These are phyloP conservation scores for Protomyces inouyei DNA, from an alignment of 1,139 yeast genomes.

Conservation along the genomic window DNA sequence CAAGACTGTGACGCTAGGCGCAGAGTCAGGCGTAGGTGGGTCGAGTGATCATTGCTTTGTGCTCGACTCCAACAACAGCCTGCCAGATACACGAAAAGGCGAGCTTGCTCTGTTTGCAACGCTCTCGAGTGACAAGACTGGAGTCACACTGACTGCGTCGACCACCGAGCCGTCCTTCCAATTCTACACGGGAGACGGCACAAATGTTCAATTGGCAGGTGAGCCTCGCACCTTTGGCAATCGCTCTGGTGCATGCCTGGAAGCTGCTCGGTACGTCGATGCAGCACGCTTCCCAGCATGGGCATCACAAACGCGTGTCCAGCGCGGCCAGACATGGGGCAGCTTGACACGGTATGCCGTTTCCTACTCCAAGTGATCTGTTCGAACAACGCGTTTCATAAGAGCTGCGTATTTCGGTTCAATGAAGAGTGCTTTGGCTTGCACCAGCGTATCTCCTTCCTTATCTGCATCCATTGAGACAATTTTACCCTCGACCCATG, in stretches of 20 bases:
- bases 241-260: slow-evolving; percentile 60
- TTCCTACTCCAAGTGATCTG: slow-evolving; percentile 19
- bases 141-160: slow-evolving; percentile 45
- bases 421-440: slow-evolving; percentile 37
- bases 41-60: slow-evolving; percentile 51
- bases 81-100: slow-evolving; percentile 45
- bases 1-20: slow-evolving; percentile 35
- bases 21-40: slow-evolving; percentile 40
- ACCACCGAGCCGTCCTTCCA: slow-evolving; percentile 69
- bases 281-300: slow-evolving; percentile 52
- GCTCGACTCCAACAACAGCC: slow-evolving; percentile 37
- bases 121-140: slow-evolving; percentile 50
- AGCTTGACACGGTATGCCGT: slow-evolving; percentile 32
- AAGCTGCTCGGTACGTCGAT: slow-evolving; percentile 57
- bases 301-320: slow-evolving; percentile 51
- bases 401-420: slow-evolving; percentile 24
- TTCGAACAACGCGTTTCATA: slow-evolving; percentile 19
- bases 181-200: slow-evolving; percentile 58
- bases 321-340: slow-evolving; percentile 54
- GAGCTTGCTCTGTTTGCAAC: slow-evolving; percentile 44
- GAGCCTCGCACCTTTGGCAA: slow-evolving; percentile 40
- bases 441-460: slow-evolving; percentile 33
- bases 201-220: slow-evolving; percentile 42
- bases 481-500: slow-evolving; percentile 61
- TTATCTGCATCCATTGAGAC: slow-evolving; percentile 44